Evolutionary conservation across 139 green algal genomes (phyloP), one percentile per base, ranked within the genome.

Genomic region (Tetradesmus lagerheimii): DNA sequence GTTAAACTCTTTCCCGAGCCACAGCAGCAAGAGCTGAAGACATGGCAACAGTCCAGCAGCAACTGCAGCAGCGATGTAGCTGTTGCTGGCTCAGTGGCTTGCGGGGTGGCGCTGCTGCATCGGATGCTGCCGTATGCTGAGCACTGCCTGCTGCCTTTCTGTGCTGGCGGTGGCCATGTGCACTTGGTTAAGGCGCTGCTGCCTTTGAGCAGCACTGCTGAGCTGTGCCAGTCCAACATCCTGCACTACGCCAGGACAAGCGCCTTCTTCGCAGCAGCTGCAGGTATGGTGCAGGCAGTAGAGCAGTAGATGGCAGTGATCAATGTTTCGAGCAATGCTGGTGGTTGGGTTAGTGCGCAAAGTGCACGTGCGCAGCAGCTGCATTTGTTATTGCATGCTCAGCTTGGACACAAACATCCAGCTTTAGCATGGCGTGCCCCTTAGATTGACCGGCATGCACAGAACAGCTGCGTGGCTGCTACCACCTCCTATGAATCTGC

Each of bases 61-160:
- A 88, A 34, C 76, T 27, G 76, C 35, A 35, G 15, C 71, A 79
- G 71, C n/a, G 31, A 38, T 38, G 71, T 11, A 27, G 71, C 71
- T 23, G 31, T 79, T 20, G 71, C 31, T n/a, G 23, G 71, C n/a
- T 79, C 82, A 25, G 47, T 57, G 27, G 45, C 41, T 37, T 35
- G 11, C n/a, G 82, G 38, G 67, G 57, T 79, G 57, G 47, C 62
- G 47, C 47, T 57, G n/a, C 57, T 88, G 53, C 53, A 62, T 23
- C 71, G 35, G 9, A 8, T 79, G 82, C 57, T 88, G 83, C 83
- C 83, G 12, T 80, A 57, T 25, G 62, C 83, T 29, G 83, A 88
- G 83, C 83, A 88, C 27, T 88, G 83, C 83, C 41, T 88, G 64
- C 83, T 88, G 35, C 83, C 62, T 2, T 88, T 88, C 39, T 88